These are phyloP conservation scores for Morella rubra DNA, from an alignment of 306 rosid species.

Conservation along the genomic window DNA sequence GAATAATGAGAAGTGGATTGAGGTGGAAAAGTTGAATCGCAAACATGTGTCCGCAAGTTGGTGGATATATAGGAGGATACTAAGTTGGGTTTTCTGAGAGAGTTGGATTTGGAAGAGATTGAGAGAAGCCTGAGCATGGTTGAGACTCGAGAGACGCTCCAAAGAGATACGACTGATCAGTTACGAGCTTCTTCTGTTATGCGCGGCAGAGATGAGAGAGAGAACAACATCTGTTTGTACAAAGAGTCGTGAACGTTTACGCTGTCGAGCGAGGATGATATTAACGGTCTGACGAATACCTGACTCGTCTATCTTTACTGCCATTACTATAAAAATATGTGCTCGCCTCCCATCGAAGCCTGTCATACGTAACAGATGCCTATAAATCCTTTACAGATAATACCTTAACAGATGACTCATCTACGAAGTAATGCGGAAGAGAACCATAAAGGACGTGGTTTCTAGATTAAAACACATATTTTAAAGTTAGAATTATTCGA, in stretches of 20 bases:
- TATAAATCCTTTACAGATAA: too few species aligned
- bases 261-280: not conserved
- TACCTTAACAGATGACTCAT: too few species aligned
- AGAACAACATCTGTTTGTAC: not conserved
- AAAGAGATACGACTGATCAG: not conserved
- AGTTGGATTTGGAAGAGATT: constrained; percentile 36
- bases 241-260: constrained; percentile 1
- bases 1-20: constrained; percentile 7
- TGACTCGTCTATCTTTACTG: not conserved
- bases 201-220: not conserved
- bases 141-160: not conserved
- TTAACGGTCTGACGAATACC: constrained; percentile 8
- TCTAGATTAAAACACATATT: too few species aligned
- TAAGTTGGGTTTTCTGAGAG: constrained; percentile 14
- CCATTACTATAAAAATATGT: too few species aligned
- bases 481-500: too few species aligned
- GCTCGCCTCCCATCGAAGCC: too few species aligned
- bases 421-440: too few species aligned
- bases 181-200: not conserved
- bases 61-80: constrained; percentile 4
- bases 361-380: too few species aligned
- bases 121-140: constrained; percentile 45
- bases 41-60: constrained; percentile 7
- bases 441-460: too few species aligned
- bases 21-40: constrained; percentile 11